Percentiles rank a stretch among this genome's conserved stretches.
Conservation (phyloP, 495 filamentous ascomycete genomes). For the Penicillium paradoxum region DNA sequence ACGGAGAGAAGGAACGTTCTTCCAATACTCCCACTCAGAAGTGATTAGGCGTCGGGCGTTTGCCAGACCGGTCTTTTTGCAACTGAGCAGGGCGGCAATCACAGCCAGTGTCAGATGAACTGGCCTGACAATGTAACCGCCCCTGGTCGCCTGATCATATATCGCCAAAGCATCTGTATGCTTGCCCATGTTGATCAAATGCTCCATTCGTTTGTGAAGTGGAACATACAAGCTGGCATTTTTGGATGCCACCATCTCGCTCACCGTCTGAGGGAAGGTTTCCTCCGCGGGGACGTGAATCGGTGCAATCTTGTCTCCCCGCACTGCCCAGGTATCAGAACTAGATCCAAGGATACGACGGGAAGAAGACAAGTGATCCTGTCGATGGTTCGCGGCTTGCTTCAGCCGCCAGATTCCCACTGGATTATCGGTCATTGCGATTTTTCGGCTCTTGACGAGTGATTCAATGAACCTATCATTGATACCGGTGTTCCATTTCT, state of each 20-base stretch:
- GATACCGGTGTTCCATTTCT: slow-evolving; percentile 31
- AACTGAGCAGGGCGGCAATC: slow-evolving; percentile 33
- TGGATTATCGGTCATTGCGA: slow-evolving; percentile 31
- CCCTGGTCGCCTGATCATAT: slow-evolving; percentile 25
- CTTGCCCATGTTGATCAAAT: slow-evolving; percentile 35
- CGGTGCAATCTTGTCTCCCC: slow-evolving; percentile 9
- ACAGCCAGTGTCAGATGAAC: slow-evolving; percentile 35
- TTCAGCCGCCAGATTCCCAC: slow-evolving; percentile 44
- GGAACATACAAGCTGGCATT: slow-evolving; percentile 31
- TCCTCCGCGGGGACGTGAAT: slow-evolving; percentile 15
- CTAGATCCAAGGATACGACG: slow-evolving; percentile 34
- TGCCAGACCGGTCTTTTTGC: slow-evolving; percentile 19
- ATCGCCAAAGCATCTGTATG: slow-evolving; percentile 24
- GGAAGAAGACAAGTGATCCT: slow-evolving; percentile 29
- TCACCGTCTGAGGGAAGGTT: slow-evolving; percentile 23
- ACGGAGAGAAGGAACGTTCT: slow-evolving; percentile 3
- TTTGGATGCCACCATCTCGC: slow-evolving; percentile 22
- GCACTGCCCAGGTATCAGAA: slow-evolving; percentile 9
- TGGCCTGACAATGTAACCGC: slow-evolving; percentile 25
- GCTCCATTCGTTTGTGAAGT: slow-evolving; percentile 34
- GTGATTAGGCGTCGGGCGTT: slow-evolving; percentile 31
- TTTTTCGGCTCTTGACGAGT: slow-evolving; percentile 26
- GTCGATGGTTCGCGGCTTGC: slow-evolving; percentile 34
- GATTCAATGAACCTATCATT: slow-evolving; percentile 25
- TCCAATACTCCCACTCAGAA: slow-evolving; percentile 22